phyloP scores from a whole-genome alignment of 2,329 filamentous ascomycete genomes.

The Eurotiales sp. region DNA sequence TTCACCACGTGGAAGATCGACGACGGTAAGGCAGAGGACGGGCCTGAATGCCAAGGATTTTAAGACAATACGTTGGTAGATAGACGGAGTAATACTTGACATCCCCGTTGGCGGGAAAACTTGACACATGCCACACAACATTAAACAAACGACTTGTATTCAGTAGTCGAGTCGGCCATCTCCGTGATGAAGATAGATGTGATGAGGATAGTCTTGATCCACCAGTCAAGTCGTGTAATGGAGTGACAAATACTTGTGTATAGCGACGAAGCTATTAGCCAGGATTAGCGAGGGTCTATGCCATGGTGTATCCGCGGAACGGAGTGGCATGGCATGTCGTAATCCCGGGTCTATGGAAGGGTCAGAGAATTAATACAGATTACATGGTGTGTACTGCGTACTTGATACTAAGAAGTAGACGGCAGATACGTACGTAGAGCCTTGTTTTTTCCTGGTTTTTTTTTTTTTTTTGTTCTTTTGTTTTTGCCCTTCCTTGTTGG shows the following conservation, averaged over 20 bases:
- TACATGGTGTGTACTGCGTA: too few relatives aligned
- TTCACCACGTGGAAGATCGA: conserved; percentile 18
- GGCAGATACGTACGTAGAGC: neutral
- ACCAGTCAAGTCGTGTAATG: neutral
- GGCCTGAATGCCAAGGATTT: neutral
- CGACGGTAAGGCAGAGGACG: conserved; percentile 12
- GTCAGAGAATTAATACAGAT: neutral
- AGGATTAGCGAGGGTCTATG: neutral
- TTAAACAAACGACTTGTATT: too few relatives aligned
- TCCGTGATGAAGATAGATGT: neutral
- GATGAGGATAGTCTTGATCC: neutral
- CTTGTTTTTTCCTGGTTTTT: neutral
- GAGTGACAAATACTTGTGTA: neutral
- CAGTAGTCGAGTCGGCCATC: neutral
- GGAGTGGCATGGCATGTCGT: neutral
- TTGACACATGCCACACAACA: too few relatives aligned
- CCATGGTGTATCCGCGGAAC: neutral
- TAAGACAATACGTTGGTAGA: too few relatives aligned
- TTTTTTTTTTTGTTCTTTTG: neutral
- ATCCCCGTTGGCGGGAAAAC: too few relatives aligned
- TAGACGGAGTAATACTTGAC: too few relatives aligned
- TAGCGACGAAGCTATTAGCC: neutral
- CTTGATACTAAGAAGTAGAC: too few relatives aligned
- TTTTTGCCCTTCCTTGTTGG: too few relatives aligned
- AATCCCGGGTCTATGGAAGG: neutral